Base-by-base conservation (phyloP, 2,329 filamentous ascomycete species). In the Pseudocercospora fuligena region DNA sequence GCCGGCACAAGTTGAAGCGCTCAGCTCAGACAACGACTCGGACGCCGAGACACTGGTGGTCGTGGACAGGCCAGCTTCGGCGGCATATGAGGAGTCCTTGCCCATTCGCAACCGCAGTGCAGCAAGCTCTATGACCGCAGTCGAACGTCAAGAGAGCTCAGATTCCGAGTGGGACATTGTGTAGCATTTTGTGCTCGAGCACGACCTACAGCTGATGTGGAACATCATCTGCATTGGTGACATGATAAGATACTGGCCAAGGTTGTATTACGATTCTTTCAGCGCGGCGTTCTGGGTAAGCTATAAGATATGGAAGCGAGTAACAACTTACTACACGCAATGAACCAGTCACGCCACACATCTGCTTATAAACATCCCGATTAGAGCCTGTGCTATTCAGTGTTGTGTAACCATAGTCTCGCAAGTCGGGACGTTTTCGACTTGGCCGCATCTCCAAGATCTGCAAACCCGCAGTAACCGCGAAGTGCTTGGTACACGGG, bases 31-130 rank as follows among this genome's bases (percentile, higher is more conserved):
- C n/a, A 69, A 63, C 43, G 69, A 67, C 4, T 60, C 59, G 11
- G 67, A 72, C 51, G n/a, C 58, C 6, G 69, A 69, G 12, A 57
- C 57, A 1, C 31, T 69, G 25, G 65, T 71, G 16, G 33, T 66
- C 5, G 59, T 68, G 5, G 66, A 64, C 21, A 40, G 31, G 43
- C 33, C 59, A 25, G 46, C 58, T 19, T 46, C 19, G 21, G 21
- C 16, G 4, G 6, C 21, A 12, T 31, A 29, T 7, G 16, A 47
- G 23, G 11, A n/a, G 5, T 19, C 47, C n/a, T 58, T 61, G 11
- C 61, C 61, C 14, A 57, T 63, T 27, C 46, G 61, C 16, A 56
- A 57, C 9, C 61, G 61, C 46, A 40, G 27, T 54, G 47, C 47
- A 16, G 49, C 60, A 21, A 62, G 60, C 60, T 62, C 60, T 23